Evolutionary conservation across 352 stramenopile genomes (phyloP), one percentile per base, ranked within the genome.

Genomic region (Phytophthora capsici): DNA sequence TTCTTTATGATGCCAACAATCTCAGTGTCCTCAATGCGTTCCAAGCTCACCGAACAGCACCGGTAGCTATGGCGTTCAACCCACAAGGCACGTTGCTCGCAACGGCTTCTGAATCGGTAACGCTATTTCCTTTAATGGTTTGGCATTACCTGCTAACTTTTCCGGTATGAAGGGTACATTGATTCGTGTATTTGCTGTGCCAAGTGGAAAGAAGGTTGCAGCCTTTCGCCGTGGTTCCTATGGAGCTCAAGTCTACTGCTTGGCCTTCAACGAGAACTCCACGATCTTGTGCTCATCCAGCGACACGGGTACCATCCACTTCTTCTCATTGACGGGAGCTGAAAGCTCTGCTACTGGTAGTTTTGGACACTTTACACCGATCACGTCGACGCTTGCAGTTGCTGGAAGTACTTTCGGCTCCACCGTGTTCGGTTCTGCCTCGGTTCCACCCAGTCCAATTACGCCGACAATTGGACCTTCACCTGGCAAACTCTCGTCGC

Each of bases 211-310:
- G 60, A 91, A 97, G 59, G 75, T 95, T 30, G 88, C 90, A 26
- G 96, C 98, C 47, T 98, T 99, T 57, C 90, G 97, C 30, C 79
- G 97, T 17, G 98, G 97, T 1, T 98, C 98, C 16, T 98, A 99
- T 71, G 78, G 94, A 6, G 96, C 97, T 8, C 89, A 91, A 46
- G 98, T 99, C 56, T 98, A 97, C 61, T 99, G 93, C 63, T 73
- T 99, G 19, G 82, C 91, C 6, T 99, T 99, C 73, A 99, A 98
- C 71, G 86, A 96, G 58, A 88, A 84, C 63, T 94, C 89, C 52
- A 96, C 86, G 19, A 97, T 98, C 65, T 57, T 99, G 10, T 98
- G 94, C 30, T 98, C 95, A 72, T 98, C 92, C 23, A 98, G 89
- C 65, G 96, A 99, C 73, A 98, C 98, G 50, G 97, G 97, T 23